Evolutionary conservation across 208 protist genomes (phyloP).

Genomic region (Trypanosoma platydactyli): DNA sequence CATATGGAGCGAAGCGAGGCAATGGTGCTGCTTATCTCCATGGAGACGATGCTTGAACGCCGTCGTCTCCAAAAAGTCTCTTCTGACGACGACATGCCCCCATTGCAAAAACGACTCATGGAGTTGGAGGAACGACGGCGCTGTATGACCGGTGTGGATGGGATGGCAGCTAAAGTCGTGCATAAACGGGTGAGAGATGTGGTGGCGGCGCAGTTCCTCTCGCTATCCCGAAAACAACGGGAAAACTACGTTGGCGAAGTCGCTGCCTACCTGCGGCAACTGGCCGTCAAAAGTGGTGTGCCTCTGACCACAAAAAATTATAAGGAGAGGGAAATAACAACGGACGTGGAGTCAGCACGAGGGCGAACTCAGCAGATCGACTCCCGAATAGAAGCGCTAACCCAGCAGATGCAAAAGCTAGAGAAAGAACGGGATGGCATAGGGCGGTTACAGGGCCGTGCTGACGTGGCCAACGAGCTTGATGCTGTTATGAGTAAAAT

Average conservation of each 20-base stretch:
- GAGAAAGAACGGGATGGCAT: constrained; percentile 62
- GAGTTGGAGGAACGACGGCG: constrained; percentile 69
- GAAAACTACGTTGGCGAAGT: constrained; percentile 78
- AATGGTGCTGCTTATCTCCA: constrained; percentile 77
- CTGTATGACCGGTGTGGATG: constrained; percentile 54
- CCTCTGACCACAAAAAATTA: constrained; percentile 25
- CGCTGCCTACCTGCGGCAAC: constrained; percentile 76
- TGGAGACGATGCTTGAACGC: constrained; percentile 81
- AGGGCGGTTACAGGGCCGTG: constrained; percentile 48
- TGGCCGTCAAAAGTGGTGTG: constrained; percentile 60
- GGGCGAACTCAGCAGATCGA: constrained; percentile 58
- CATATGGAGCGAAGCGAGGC: constrained; percentile 67
- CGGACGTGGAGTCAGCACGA: constrained; percentile 28
- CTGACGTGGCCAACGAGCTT: constrained; percentile 55
- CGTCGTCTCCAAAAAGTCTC: constrained; percentile 34
- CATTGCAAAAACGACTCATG: constrained; percentile 47
- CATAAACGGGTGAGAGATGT: constrained; percentile 51
- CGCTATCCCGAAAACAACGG: constrained; percentile 60
- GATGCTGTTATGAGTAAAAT: constrained; percentile 59
- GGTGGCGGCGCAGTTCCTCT: constrained; percentile 64
- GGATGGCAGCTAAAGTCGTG: constrained; percentile 59
- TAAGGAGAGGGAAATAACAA: constrained; percentile 25
- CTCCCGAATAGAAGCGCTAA: constrained; percentile 46
- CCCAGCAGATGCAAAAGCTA: constrained; percentile 46
- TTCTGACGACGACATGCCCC: constrained; percentile 17